These are phyloP conservation scores for Elsinoe arachidis DNA, from an alignment of 2,329 filamentous ascomycete genomes.

Conservation along the genomic window DNA sequence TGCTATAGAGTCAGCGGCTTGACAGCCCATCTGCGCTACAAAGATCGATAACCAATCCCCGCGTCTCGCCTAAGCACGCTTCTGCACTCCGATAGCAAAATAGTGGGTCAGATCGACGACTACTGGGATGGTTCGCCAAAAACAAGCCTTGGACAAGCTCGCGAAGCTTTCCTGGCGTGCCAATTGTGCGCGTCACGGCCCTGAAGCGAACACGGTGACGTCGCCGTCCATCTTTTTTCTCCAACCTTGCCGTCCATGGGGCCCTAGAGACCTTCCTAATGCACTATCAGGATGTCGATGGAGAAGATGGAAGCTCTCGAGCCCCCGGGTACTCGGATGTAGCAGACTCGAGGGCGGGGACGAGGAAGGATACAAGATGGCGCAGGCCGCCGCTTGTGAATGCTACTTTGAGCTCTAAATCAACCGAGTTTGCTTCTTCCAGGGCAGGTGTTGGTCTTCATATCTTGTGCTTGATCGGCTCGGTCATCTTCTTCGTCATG, in stretches of 20 bases:
- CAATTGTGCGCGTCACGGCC: not conserved
- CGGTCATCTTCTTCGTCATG: constrained; percentile 26
- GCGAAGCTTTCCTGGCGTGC: constrained; percentile 5
- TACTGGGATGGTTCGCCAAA: not conserved
- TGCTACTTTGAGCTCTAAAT: not conserved
- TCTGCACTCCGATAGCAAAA: not conserved
- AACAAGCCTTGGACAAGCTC: constrained; percentile 11
- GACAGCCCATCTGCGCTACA: too few relatives aligned
- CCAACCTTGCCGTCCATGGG: not conserved
- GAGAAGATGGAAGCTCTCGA: not conserved
- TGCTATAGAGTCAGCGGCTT: too few relatives aligned
- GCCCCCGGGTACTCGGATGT: constrained; percentile 4
- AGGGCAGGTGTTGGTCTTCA: constrained; percentile 15
- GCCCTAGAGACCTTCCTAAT: constrained; percentile 7
- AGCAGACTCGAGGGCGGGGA: not conserved
- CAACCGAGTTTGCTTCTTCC: not conserved
- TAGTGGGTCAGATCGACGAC: constrained; percentile 5
- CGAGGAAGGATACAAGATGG: constrained; percentile 5
- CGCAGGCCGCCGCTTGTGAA: not conserved
- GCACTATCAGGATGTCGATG: constrained; percentile 5
- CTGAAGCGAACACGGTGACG: not conserved
- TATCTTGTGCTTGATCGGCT: constrained; percentile 17
- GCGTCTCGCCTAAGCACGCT: not conserved
- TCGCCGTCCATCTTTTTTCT: constrained; percentile 6
- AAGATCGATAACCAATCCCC: not conserved